phyloP scores from a whole-genome alignment of 306 rosid genomes.

The Ormosia emarginata region DNA sequence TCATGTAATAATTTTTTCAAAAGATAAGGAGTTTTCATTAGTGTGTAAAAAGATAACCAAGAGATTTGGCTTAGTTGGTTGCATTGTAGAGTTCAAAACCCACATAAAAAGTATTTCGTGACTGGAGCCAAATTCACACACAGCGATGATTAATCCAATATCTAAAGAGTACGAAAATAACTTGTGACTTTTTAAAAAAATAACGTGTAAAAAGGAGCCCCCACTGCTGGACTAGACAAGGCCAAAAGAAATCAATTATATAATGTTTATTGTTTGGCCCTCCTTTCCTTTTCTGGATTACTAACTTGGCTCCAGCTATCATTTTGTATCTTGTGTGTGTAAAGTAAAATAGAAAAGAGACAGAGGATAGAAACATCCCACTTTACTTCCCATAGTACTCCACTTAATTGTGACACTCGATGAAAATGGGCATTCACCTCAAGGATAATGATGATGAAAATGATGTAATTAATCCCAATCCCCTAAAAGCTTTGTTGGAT shows the following conservation, averaged over 20 bases:
- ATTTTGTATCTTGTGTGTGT: conserved; percentile 29
- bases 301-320: conserved; percentile 53
- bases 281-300: conserved; percentile 33
- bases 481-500: conserved; percentile 13
- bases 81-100: background rate
- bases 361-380: conserved; percentile 23
- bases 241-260: background rate
- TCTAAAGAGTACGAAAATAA: too few relatives aligned
- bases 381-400: conserved; percentile 36
- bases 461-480: conserved; percentile 23
- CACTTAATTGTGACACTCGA: conserved; percentile 21
- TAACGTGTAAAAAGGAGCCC: background rate
- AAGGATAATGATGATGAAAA: background rate
- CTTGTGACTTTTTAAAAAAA: background rate
- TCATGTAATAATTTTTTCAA: too few relatives aligned
- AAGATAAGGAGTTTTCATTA: background rate
- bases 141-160: too few relatives aligned
- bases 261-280: background rate
- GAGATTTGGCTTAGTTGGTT: background rate
- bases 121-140: background rate
- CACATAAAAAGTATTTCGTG: background rate
- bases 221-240: background rate
- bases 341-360: conserved; percentile 24
- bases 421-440: conserved; percentile 31
- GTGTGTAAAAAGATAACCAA: background rate